A percentile compares a stretch with the other conserved stretches of the same genome.
Evolutionary conservation across 306 rosid species (phyloP).

Genomic region (Begonia loranthoides): DNA sequence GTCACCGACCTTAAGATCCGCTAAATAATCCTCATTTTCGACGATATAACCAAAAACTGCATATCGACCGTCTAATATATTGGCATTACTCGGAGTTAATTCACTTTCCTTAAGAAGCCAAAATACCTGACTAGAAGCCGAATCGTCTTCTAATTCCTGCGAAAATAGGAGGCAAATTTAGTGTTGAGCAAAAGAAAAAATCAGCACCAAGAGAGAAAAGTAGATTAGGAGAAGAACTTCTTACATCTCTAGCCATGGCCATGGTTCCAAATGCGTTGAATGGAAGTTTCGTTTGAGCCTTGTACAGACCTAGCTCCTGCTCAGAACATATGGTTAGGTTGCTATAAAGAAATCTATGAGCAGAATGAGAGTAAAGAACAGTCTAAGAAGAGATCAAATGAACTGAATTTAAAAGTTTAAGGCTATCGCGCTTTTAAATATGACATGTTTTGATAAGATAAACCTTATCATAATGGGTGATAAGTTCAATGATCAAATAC

Average conservation of each 20-base stretch:
- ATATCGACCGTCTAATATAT: slow-evolving; percentile 86
- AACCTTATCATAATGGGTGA: no score
- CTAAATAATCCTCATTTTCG: slow-evolving; percentile 65
- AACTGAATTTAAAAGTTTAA: no score
- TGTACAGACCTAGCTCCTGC: slow-evolving; percentile 95
- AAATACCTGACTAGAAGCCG: slow-evolving; percentile 84
- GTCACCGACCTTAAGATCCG: slow-evolving; percentile 94
- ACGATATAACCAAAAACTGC: slow-evolving; percentile 83
- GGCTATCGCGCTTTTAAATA: no score
- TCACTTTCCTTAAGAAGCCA: slow-evolving; percentile 98
- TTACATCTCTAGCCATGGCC: slow-evolving; percentile 99
- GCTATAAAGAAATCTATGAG: no score
- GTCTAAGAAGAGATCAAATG: no score
- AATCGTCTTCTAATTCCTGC: slow-evolving; percentile 89
- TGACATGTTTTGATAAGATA: no score
- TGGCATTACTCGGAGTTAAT: slow-evolving; percentile 91
- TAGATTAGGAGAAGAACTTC: slow-evolving; percentile 5
- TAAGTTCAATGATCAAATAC: no score
- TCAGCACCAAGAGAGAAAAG: background rate
- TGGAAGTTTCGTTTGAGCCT: slow-evolving; percentile 94
- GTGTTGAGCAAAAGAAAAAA: slow-evolving; percentile 23
- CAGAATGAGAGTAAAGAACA: no score
- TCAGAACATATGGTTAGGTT: background rate
- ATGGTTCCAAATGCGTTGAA: slow-evolving; percentile 97
- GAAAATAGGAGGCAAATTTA: no score